Percentiles rank a stretch among this genome's conserved stretches.
Conservation (phyloP, 139 green algal genomes). For the Chlorella sp. region DNA sequence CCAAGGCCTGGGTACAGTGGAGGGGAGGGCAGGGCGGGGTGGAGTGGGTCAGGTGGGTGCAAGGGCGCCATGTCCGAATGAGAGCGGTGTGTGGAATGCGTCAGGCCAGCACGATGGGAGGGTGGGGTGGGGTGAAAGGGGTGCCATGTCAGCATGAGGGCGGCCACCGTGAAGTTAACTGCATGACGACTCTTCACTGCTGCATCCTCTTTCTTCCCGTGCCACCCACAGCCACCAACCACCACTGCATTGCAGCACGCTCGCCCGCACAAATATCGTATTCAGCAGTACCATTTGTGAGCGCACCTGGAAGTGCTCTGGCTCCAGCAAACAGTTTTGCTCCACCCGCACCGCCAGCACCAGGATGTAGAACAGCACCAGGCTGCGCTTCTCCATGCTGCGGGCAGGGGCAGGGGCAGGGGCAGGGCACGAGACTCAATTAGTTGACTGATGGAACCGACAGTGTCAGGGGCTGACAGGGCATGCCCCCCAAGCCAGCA, state of each 20-base stretch:
- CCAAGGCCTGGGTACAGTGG: constrained; percentile 13
- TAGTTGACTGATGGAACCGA: background rate
- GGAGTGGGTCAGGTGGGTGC: background rate
- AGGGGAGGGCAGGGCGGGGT: background rate
- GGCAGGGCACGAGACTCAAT: background rate
- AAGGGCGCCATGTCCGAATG: background rate
- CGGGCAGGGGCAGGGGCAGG: background rate
- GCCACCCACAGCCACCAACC: background rate
- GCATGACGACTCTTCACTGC: too few species aligned
- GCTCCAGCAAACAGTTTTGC: constrained; percentile 16
- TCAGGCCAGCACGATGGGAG: too few species aligned
- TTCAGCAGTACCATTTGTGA: too few species aligned
- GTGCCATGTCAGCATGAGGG: too few species aligned
- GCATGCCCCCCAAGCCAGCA: background rate
- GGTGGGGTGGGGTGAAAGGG: background rate
- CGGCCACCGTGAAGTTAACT: too few species aligned
- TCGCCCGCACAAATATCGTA: too few species aligned
- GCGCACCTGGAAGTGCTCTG: constrained; percentile 18
- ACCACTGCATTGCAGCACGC: background rate
- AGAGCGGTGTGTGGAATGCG: background rate
- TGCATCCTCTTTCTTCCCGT: too few species aligned
- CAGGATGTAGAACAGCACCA: constrained; percentile 43
- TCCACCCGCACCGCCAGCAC: constrained; percentile 45
- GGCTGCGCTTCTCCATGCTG: constrained; percentile 41
- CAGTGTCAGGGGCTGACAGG: background rate